Base-by-base conservation (phyloP, 257 asterid genomes). In the Thymus quinquecostatus region DNA sequence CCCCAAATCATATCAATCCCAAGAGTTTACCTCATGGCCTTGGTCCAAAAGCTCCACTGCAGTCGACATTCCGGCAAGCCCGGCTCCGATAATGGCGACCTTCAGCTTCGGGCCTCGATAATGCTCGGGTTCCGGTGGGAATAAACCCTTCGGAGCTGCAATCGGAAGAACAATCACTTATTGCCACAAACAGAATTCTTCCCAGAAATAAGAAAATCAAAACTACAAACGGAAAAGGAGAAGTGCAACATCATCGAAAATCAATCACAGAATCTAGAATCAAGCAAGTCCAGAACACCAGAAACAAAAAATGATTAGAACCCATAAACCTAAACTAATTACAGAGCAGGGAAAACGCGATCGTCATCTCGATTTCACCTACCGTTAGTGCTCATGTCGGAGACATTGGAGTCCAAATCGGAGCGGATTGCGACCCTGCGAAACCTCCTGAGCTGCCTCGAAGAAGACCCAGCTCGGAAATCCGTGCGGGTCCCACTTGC, bases 1-100 rank as follows among this genome's bases (percentile, higher is more conserved):
- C 12, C 8, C 55, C 21, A 57, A 60, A 45, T 14, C 0, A 21
- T 21, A 21, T 21, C 21, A 21, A 21, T 21, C 21, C 59, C 53
- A 10, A 44, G 11, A 21, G 66, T 8, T 41, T 57, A 95, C 98
- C 99, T 95, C 99, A 33, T 95, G 99, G 74, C 99, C 99, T 84
- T 95, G 99, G 81, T 95, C 98, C 84, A 95, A 84, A 81, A 95
- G 99, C 87, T 95, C 99, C 73, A 95, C 96, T 7, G 99, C 98
- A 65, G 99, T 95, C 4, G 98, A 95, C 99, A 95, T 95, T 78
- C 98, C 99, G 54, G 99, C 98, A 62, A 95, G 97, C 53, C 99
- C 99, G 66, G 99, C 93, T 76, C 99, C 99, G 34, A 92, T 83
- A 38, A 95, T 95, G 13, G 96, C 99, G 69, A 95, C 99, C 79